Base-by-base conservation (phyloP, 805 yeast genomes). In the Candida stauntonica region DNA sequence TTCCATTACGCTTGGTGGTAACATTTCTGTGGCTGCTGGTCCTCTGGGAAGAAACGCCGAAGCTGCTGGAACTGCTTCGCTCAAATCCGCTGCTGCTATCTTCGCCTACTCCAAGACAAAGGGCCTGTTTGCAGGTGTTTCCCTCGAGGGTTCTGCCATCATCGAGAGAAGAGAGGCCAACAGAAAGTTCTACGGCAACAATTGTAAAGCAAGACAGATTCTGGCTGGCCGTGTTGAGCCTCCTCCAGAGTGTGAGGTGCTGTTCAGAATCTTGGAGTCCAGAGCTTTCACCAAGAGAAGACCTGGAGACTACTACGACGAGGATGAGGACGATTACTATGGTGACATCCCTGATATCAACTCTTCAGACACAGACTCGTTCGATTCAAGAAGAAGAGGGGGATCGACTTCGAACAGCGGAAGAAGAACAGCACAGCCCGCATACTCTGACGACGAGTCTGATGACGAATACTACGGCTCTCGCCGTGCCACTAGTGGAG, bases 131-230 rank as follows among this genome's bases (percentile, higher is more conserved):
- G 99, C 99, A 0, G 99, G 99, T 57, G 94, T 91, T 15, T 91
- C 98, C 2, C 73, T 91, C 36, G 99, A 91, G 66, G 99, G 99
- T 21, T 88, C 97, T 1, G 95, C 91, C 13, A 77, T 93, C 42
- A 72, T 93, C n/a, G 99, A 93, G 64, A 83, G 99, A 68, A 77
- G 98, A 64, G 98, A 93, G 54, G 96, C 98, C 19, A 91, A 91
- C 63, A 73, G 96, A 56, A 91, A 91, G 64, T 91, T 91, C 58
- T 91, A 91, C 58, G 98, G 99, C 27, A 73, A 72, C 51, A 78
- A 74, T 48, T 84, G 95, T 60, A 88, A 93, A 43, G 95, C 97
- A n/a, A 77, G 86, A 61, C 72, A 72, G 57, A 85, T 91, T 54
- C 70, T 91, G 37, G 66, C 81, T 6, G 99, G 99, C 28, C 75